Conservation (phyloP, 2,329 filamentous ascomycete species). For the Geoglossum cookeanum region DNA sequence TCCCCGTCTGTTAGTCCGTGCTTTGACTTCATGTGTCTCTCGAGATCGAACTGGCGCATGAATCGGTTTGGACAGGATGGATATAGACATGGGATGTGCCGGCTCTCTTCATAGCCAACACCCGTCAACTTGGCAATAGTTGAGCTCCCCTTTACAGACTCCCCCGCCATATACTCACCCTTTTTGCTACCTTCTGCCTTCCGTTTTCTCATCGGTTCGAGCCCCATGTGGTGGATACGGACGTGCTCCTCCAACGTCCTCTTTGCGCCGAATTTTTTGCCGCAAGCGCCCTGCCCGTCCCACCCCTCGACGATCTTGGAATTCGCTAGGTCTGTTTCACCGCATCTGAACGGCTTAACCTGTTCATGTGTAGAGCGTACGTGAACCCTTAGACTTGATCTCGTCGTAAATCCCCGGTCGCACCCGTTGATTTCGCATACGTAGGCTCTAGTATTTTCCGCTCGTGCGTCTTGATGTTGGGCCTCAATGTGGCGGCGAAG, state of each 20-base stretch:
- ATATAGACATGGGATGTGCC: slow-evolving; percentile 32
- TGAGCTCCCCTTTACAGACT: slow-evolving; percentile 6
- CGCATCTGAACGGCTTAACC: slow-evolving; percentile 53
- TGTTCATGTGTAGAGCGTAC: slow-evolving; percentile 60
- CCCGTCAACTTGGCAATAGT: slow-evolving; percentile 34
- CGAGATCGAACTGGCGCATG: slow-evolving; percentile 36
- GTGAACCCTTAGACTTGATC: slow-evolving; percentile 67
- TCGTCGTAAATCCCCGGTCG: slow-evolving; percentile 58
- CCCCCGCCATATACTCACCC: background rate
- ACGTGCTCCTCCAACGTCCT: slow-evolving; percentile 67
- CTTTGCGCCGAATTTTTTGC: slow-evolving; percentile 57
- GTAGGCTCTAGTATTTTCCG: slow-evolving; percentile 45
- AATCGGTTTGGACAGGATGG: slow-evolving; percentile 34
- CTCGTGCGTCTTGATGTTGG: slow-evolving; percentile 35
- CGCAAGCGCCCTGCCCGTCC: slow-evolving; percentile 50
- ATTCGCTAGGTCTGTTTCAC: slow-evolving; percentile 35
- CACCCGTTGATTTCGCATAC: slow-evolving; percentile 51
- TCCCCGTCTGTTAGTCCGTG: slow-evolving; percentile 17
- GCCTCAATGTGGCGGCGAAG: slow-evolving; percentile 63
- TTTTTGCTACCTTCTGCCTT: slow-evolving; percentile 1
- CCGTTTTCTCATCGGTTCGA: slow-evolving; percentile 22
- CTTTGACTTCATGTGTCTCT: slow-evolving; percentile 31
- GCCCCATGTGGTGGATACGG: slow-evolving; percentile 59
- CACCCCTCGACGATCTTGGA: slow-evolving; percentile 39
- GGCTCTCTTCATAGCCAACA: slow-evolving; percentile 32